A percentile compares a stretch with the other conserved stretches of the same genome.
These are phyloP conservation scores for Pholiota conissans DNA, from an alignment of 768 basidiomycete genomes.

Conservation along the genomic window DNA sequence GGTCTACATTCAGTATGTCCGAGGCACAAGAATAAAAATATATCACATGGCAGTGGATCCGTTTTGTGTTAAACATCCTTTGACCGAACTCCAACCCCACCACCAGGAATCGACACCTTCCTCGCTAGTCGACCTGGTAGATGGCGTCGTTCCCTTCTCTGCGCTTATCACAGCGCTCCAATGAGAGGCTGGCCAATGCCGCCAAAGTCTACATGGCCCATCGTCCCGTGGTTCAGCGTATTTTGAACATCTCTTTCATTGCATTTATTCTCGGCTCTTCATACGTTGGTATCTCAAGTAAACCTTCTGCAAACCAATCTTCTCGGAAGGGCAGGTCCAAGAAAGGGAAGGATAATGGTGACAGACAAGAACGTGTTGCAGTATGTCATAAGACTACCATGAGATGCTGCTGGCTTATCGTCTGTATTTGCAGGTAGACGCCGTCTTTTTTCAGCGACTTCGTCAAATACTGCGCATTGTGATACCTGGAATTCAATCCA, in stretches of 20 bases:
- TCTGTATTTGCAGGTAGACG: slow-evolving; percentile 69
- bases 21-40: slow-evolving; percentile 4
- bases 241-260: slow-evolving; percentile 69
- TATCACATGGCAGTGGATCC: slow-evolving; percentile 12
- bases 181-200: slow-evolving; percentile 43
- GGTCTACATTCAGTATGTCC: not conserved
- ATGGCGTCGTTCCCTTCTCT: slow-evolving; percentile 37
- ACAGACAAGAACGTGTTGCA: slow-evolving; percentile 62
- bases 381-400: slow-evolving; percentile 40
- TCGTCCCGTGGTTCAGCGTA: slow-evolving; percentile 70
- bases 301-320: slow-evolving; percentile 26
- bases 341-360: slow-evolving; percentile 33
- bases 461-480: slow-evolving; percentile 79
- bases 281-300: slow-evolving; percentile 54
- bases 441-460: slow-evolving; percentile 84
- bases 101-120: not conserved
- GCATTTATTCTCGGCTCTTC: slow-evolving; percentile 68
- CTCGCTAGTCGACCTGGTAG: not conserved
- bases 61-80: not conserved
- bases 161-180: slow-evolving; percentile 27
- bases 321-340: slow-evolving; percentile 26
- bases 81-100: not conserved
- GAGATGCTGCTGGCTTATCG: not conserved
- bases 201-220: slow-evolving; percentile 58
- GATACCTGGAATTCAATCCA: slow-evolving; percentile 81